These are phyloP conservation scores for Hypoxylon intermedium DNA, from an alignment of 495 filamentous ascomycete genomes.

Conservation along the genomic window DNA sequence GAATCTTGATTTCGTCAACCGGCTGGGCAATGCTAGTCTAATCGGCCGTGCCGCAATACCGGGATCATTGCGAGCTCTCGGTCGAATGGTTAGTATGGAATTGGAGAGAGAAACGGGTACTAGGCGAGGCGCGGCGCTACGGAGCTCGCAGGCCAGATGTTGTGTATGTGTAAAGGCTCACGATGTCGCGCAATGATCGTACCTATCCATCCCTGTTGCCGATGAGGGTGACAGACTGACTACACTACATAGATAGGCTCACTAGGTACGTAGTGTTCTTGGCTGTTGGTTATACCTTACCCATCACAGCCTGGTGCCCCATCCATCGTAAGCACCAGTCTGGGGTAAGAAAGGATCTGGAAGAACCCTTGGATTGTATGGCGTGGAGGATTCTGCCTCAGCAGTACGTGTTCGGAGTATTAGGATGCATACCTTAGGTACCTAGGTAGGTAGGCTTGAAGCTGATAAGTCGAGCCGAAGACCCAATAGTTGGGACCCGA, in stretches of 20 bases:
- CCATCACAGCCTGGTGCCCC: constrained; percentile 37
- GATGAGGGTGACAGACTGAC: constrained; percentile 21
- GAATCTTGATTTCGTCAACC: constrained; percentile 15
- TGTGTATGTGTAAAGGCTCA: constrained; percentile 23
- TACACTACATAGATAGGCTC: too few relatives aligned
- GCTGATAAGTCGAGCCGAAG: constrained; percentile 17
- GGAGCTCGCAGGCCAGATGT: constrained; percentile 16
- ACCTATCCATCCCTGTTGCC: constrained; percentile 12
- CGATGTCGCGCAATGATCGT: constrained; percentile 29
- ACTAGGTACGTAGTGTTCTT: constrained; percentile 29
- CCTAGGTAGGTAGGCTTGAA: not conserved
- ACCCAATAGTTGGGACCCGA: constrained; percentile 17
- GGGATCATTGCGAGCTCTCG: constrained; percentile 12
- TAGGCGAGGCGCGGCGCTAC: constrained; percentile 13
- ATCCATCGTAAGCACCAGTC: constrained; percentile 42
- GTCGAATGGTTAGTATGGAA: constrained; percentile 19
- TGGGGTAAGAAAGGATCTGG: constrained; percentile 42
- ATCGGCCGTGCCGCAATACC: constrained; percentile 7
- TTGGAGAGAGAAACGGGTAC: constrained; percentile 7
- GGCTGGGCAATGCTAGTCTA: constrained; percentile 12
- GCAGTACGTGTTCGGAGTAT: constrained; percentile 7
- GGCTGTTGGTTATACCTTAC: constrained; percentile 37
- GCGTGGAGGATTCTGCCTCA: constrained; percentile 25
- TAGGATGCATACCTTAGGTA: not conserved
- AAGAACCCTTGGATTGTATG: constrained; percentile 8